Base-by-base conservation (phyloP, 768 basidiomycete species). In the Candolleomyces efflorescens region DNA sequence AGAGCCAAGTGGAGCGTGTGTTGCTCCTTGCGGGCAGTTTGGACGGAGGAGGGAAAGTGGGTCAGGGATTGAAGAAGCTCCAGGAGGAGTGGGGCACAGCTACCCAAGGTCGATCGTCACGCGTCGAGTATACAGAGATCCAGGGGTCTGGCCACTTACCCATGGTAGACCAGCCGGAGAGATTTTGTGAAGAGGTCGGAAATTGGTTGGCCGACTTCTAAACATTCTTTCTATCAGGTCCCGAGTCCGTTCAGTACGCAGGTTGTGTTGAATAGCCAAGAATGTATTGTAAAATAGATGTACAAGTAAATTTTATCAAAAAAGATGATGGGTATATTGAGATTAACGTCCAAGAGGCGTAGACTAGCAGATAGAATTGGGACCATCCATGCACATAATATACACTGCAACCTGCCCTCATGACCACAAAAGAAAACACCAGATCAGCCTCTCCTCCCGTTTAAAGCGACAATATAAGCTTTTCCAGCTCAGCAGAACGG, bases 41-140 rank as follows among this genome's bases (percentile, higher is more conserved):
- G 6, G 82, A 83, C 59, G 81, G 81, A 2, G 76, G 67, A 9
- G 82, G 80, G 7, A 77, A 75, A 48, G 73, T 83, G 6, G 75
- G 72, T 0, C 60, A 66, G 15, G 75, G 75, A 3, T 59, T 83
- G 60, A 63, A 66, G 54, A 63, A 47, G 17, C 62, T 83, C 37
- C 58, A 55, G 15, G 68, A 70, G 6, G 58, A 67, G 7, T 79
- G 78, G 78, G 64, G 66, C 17, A 59, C 26, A n/a, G 54, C 62
- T 18, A 61, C 64, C 48, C 45, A 64, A 46, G 60, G 50, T 20
- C 5, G 63, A 24, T 27, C 53, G 56, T 3, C 62, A 60, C 6
- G 57, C 63, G 17, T 77, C 13, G 63, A 68, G 26, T 76, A 70
- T 59, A 67, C 63, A 18, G 70, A 69, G 37, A 70, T 83, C 7